Percentiles rank a stretch among this genome's conserved stretches.
phyloP scores from a whole-genome alignment of 1,139 yeast genomes.

The Waltiozyma sp. region DNA sequence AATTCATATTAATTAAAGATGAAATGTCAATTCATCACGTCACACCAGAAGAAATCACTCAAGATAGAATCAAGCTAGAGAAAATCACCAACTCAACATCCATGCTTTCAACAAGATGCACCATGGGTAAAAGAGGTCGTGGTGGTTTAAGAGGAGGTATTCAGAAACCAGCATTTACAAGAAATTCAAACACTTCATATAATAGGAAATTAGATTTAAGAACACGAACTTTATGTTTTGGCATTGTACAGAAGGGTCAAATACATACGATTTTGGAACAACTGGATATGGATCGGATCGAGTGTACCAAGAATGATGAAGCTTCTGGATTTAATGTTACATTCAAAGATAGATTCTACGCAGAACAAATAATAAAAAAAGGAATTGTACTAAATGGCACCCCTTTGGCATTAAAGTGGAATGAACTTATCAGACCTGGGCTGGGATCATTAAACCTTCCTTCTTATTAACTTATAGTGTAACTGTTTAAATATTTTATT shows the following conservation, averaged over 20 bases:
- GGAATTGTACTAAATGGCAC: neutral
- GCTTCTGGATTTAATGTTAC: constrained; percentile 21
- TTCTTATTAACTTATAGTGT: no score
- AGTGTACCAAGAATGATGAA: constrained; percentile 5
- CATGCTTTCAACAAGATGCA: neutral
- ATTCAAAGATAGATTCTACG: constrained; percentile 29
- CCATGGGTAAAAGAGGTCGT: neutral
- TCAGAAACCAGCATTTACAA: neutral
- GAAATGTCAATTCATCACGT: constrained; percentile 12
- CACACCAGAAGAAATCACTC: constrained; percentile 14
- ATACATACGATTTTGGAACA: constrained; percentile 11
- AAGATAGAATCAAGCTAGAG: constrained; percentile 9
- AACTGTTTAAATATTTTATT: no score
- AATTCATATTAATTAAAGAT: constrained; percentile 13
- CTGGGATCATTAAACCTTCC: neutral
- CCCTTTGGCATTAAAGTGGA: neutral
- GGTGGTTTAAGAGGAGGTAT: neutral
- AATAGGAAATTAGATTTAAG: constrained; percentile 14
- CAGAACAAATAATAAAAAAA: constrained; percentile 28
- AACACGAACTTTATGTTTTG: constrained; percentile 12
- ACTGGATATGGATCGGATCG: constrained; percentile 13
- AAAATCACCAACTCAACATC: neutral
- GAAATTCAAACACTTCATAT: neutral
- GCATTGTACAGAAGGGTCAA: constrained; percentile 4
- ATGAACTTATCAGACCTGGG: neutral